These are phyloP conservation scores for Chrysoporthe cubensis DNA, from an alignment of 2,329 filamentous ascomycete species.

Conservation along the genomic window DNA sequence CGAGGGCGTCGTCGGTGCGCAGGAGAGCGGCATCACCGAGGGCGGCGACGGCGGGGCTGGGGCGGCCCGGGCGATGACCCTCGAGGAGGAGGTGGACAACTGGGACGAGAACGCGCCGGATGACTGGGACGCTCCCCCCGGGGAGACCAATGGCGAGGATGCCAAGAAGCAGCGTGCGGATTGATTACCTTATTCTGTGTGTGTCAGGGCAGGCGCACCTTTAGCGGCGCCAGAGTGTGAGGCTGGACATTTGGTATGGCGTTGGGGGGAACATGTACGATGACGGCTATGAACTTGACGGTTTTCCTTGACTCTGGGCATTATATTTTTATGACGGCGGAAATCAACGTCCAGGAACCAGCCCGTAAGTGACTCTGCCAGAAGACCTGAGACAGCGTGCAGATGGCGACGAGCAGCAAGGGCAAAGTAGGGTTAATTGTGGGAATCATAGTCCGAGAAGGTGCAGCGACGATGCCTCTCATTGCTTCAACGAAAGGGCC, in stretches of 20 bases:
- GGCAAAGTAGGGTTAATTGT: neutral
- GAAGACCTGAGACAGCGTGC: neutral
- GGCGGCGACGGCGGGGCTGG: constrained; percentile 36
- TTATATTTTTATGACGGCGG: no score
- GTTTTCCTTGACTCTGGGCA: neutral
- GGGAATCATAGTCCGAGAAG: neutral
- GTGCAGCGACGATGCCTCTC: neutral
- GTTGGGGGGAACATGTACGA: constrained; percentile 11
- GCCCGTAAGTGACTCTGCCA: neutral
- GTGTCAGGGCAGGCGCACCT: neutral
- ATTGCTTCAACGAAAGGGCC: neutral
- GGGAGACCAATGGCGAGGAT: constrained; percentile 26
- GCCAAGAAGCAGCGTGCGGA: constrained; percentile 37
- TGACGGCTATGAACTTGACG: constrained; percentile 6
- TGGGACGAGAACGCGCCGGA: constrained; percentile 84
- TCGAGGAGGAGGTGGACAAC: constrained; percentile 87
- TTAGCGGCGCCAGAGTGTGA: neutral
- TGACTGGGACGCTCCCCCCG: constrained; percentile 57
- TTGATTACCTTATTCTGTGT: constrained; percentile 19
- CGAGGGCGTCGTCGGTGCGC: constrained; percentile 51
- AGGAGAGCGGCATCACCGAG: constrained; percentile 67
- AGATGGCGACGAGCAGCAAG: neutral
- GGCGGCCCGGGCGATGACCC: constrained; percentile 41
- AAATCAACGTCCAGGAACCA: neutral
- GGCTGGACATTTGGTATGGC: constrained; percentile 1